phyloP scores from a whole-genome alignment of 116 monocot species.

The Dioscorea cayenensis region DNA sequence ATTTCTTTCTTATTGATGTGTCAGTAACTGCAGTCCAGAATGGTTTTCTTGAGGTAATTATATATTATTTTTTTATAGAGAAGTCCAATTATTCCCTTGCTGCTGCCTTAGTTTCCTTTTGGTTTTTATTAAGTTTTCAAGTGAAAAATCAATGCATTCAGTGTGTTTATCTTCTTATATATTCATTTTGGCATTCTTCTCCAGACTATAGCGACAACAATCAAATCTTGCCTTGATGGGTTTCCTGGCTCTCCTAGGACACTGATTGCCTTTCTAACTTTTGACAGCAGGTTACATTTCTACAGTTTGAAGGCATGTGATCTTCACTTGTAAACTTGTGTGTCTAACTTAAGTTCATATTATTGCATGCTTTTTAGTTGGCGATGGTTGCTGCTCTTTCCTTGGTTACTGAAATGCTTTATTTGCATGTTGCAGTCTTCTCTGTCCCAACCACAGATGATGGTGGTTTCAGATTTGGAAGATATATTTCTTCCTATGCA shows the following conservation, averaged over 20 bases:
- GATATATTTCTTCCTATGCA: slow-evolving; percentile 90
- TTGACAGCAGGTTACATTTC: slow-evolving; percentile 94
- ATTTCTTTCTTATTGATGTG: slow-evolving; percentile 96
- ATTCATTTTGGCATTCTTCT: slow-evolving; percentile 1
- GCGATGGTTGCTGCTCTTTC: background rate
- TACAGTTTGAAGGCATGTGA: slow-evolving; percentile 82
- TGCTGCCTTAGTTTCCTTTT: background rate
- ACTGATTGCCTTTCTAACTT: slow-evolving; percentile 96
- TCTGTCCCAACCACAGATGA: slow-evolving; percentile 93
- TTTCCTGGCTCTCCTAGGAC: slow-evolving; percentile 87
- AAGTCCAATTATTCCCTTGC: background rate
- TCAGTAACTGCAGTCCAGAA: slow-evolving; percentile 60
- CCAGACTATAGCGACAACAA: slow-evolving; percentile 78
- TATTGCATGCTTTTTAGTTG: background rate
- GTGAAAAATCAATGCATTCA: background rate
- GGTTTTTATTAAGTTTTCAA: background rate
- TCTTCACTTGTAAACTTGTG: background rate
- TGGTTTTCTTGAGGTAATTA: slow-evolving; percentile 84
- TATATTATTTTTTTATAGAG: background rate
- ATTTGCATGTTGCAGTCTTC: slow-evolving; percentile 65
- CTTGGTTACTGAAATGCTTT: background rate
- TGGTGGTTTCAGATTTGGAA: slow-evolving; percentile 92
- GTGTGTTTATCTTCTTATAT: background rate
- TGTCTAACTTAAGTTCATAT: background rate
- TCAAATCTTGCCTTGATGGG: slow-evolving; percentile 88